Evolutionary conservation across 768 basidiomycete genomes (phyloP), one percentile per base, ranked within the genome.

Genomic region (Lactarius hatsudake): DNA sequence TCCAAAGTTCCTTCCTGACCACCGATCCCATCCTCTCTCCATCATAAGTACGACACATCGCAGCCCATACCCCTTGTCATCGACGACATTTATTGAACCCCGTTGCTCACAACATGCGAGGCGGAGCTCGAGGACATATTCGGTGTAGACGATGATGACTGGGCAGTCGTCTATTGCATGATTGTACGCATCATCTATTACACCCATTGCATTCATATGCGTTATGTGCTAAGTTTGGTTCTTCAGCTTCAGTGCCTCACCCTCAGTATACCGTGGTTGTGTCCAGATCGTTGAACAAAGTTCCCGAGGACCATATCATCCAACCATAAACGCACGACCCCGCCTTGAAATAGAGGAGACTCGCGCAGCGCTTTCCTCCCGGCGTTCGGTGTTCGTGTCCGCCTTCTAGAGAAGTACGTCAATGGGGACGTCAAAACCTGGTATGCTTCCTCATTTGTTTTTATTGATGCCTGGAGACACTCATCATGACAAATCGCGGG

Each of bases 121-220:
- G 42, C 43, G 90, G 96, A 98, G 34, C 9, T 34, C 34, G 34
- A 34, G 80, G 96, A 98, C 71, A 88, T 81, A 79, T 99, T 98
- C 74, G 95, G 96, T 4, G 89, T 87, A 20, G 89, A 96, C 71
- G 96, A 98, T 74, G 94, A 91, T 8, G 96, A 98, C 74, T 98
- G 96, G 96, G 89, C 90, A 0, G 94, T 98, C 66, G 94, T 98
- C 66, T 98, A 98, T 74, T 91, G 96, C 70, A 95, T 98, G 78
- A 95, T 99, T 66, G 96, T 96, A 74, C 69, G 86, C 76, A 8
- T 48, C 43, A 18, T 53, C 1, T 7, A 13, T 40, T 2, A 13
- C 17, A 2, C 32, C 23, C 13, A 38, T 38, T 12, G 36, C 7
- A 13, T 12, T 38, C 8, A 40, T 38, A 5, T 34, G n/a, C 48